Conservation (phyloP, 768 basidiomycete genomes). For the Exidia glandulosa region DNA sequence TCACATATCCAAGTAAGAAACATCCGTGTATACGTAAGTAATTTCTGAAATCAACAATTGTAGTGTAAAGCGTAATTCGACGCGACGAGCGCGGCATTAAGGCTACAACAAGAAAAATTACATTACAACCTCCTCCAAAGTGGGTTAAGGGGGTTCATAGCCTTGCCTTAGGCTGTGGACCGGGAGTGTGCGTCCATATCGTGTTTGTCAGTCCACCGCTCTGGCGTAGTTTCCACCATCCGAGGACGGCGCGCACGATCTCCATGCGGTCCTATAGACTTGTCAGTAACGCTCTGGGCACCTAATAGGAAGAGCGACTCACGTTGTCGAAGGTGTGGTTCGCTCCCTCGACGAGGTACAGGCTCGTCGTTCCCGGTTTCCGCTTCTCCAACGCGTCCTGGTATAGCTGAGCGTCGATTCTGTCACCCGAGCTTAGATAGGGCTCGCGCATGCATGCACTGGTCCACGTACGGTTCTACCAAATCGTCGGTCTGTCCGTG, state of each 20-base stretch:
- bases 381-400: conserved; percentile 20
- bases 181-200: conserved; percentile 31
- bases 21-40: neutral
- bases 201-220: conserved; percentile 45
- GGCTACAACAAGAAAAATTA: no score
- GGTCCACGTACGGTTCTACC: conserved; percentile 52
- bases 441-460: conserved; percentile 46
- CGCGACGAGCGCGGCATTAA: no score
- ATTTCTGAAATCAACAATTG: neutral
- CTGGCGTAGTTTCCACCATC: conserved; percentile 48
- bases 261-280: conserved; percentile 45
- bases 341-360: conserved; percentile 59
- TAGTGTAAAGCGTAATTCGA: no score
- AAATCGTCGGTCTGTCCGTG: conserved; percentile 63
- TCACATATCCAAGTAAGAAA: no score
- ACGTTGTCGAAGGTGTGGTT: conserved; percentile 64
- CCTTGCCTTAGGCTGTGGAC: conserved; percentile 1
- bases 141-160: neutral
- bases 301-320: conserved; percentile 20
- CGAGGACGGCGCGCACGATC: conserved; percentile 53
- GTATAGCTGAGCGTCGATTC: conserved; percentile 7
- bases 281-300: neutral
- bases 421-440: conserved; percentile 23
- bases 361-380: conserved; percentile 54
- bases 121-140: no score